Base-by-base conservation (phyloP, 169 alveolate genomes). In the Fabrea salina region DNA sequence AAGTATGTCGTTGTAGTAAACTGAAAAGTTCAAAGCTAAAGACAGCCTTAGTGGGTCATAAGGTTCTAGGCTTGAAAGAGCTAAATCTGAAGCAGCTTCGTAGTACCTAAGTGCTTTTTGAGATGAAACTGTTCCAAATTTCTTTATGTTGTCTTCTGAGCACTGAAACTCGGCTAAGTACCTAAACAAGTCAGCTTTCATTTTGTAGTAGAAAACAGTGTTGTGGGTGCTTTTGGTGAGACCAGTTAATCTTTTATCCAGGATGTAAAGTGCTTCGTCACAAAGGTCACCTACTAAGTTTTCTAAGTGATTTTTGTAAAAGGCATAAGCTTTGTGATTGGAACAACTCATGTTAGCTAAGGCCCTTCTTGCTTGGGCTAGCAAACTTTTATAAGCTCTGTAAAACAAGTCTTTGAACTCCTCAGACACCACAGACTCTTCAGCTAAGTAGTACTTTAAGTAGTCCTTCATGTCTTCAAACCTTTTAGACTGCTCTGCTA, bases 101-200 rank as follows among this genome's bases (percentile, higher is more conserved):
- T 87, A 92, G 27, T 90, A 82, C 32, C 86, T 83, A 78, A 80
- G 70, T 33, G 95, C 91, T 57, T 58, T 22, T 27, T 35, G 6
- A 37, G 59, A 1, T n/a, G n/a, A n/a, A n/a, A n/a, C n/a, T n/a
- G n/a, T n/a, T n/a, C n/a, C n/a, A n/a, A n/a, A n/a, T n/a, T 75
- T 27, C 40, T 80, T 83, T 4, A 89, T 77, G 13, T 85, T 91
- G 40, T 80, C 81, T 27, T 87, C 88, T 16, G 85, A 92, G 13
- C 70, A 40, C 84, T 96, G 96, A 43, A 61, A 66, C 30, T 66
- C 76, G 22, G 76, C 39, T 41, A 66, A 37, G 41, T 66, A 13
- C 30, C 76, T 66, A 91, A 96, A 97, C 88, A 97, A 98, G 89
- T 98, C 99, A 19, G 99, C 99, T 94, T 98, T 98, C 99, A 98